Conservation (phyloP, 208 protist genomes). For the Acanthamoeba triangularis region DNA sequence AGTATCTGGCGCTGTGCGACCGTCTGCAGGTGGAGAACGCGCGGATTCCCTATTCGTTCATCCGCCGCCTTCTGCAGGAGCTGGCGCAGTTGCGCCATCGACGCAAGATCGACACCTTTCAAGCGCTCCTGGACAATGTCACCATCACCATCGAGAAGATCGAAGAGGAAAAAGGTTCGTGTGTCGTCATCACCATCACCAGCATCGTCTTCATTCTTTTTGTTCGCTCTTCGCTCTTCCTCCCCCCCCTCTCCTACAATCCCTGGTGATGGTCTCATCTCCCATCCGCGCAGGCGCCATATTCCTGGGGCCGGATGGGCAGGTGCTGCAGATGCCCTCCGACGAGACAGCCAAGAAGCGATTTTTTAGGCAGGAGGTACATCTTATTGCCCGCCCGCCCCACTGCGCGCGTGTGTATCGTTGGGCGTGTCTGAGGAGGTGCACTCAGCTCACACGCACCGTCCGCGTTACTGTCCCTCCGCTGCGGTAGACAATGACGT, state of each 20-base stretch:
- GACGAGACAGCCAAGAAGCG: not conserved
- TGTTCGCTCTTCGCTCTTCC: not conserved
- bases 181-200: not conserved
- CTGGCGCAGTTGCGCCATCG: not conserved
- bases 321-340: slow-evolving; percentile 32
- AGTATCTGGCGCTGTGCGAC: slow-evolving; percentile 66
- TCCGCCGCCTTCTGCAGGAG: not conserved
- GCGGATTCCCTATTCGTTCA: slow-evolving; percentile 31
- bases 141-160: slow-evolving; percentile 56
- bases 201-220: not conserved
- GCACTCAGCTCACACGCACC: too few species aligned
- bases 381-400: too few species aligned
- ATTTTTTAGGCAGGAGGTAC: not conserved
- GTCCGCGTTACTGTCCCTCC: not conserved
- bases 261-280: not conserved
- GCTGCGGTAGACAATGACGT: not conserved
- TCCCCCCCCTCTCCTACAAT: not conserved
- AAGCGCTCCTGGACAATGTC: slow-evolving; percentile 36
- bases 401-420: not conserved
- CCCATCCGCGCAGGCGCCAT: not conserved
- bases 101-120: slow-evolving; percentile 40
- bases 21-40: slow-evolving; percentile 62
- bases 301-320: not conserved
- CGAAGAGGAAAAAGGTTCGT: slow-evolving; percentile 43
- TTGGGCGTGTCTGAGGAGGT: too few species aligned